phyloP scores from a whole-genome alignment of 768 basidiomycete genomes.

The Auriscalpium orientale region DNA sequence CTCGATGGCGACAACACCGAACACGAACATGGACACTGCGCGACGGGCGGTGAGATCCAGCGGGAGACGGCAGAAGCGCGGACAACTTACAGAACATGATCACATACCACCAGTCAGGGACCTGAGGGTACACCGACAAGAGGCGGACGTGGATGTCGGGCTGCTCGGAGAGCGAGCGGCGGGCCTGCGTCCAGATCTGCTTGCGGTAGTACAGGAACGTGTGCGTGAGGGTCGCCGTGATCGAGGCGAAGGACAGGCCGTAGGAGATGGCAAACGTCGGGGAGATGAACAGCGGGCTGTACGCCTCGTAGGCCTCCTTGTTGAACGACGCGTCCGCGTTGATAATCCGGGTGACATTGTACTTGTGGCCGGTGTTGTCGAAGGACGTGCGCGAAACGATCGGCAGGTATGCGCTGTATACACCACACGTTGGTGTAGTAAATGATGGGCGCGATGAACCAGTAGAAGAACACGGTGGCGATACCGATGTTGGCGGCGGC shows the following conservation, averaged over 20 bases:
- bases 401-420: constrained; percentile 26
- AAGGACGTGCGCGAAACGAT: constrained; percentile 28
- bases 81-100: constrained; percentile 27
- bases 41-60: constrained; percentile 47
- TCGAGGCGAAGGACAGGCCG: constrained; percentile 35
- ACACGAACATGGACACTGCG: constrained; percentile 54
- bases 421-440: constrained; percentile 27
- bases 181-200: constrained; percentile 32
- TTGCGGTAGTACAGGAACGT: constrained; percentile 35
- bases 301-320: constrained; percentile 28
- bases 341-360: constrained; percentile 33
- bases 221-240: constrained; percentile 37
- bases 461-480: constrained; percentile 34
- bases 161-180: constrained; percentile 34
- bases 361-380: constrained; percentile 32
- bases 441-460: constrained; percentile 4
- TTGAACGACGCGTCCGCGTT: constrained; percentile 28
- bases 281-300: constrained; percentile 36
- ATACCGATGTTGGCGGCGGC: constrained; percentile 1
- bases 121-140: constrained; percentile 26
- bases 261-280: constrained; percentile 57
- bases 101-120: constrained; percentile 44
- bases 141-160: constrained; percentile 40
- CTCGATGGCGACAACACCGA: constrained; percentile 61
- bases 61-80: neutral